Evolutionary conservation across 768 basidiomycete genomes (phyloP).

Genomic region (Collybia sp.): DNA sequence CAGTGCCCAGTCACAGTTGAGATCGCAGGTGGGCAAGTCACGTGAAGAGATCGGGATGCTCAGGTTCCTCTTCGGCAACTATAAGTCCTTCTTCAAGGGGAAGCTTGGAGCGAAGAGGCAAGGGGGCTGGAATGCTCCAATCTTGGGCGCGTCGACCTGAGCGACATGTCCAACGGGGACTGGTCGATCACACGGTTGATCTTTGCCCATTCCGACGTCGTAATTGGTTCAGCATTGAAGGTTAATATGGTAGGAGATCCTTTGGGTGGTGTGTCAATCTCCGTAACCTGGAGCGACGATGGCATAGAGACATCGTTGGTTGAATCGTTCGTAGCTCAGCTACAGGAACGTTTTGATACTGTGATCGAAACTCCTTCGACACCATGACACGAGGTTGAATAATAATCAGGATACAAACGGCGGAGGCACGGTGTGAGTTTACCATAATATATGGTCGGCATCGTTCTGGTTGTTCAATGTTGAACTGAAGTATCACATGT

Average conservation of each 20-base stretch:
- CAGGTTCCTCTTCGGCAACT: conserved; percentile 25
- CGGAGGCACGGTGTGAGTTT: no score
- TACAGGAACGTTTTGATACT: conserved; percentile 6
- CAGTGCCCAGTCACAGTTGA: no score
- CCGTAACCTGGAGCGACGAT: conserved; percentile 21
- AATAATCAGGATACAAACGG: no score
- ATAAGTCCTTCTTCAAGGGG: conserved; percentile 19
- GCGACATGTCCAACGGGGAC: not conserved
- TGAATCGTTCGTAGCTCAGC: conserved; percentile 15
- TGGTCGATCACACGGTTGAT: conserved; percentile 18
- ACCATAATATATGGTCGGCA: no score
- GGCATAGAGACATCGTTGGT: conserved; percentile 15
- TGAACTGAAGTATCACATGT: not conserved
- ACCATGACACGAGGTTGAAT: no score
- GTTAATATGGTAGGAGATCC: conserved; percentile 21
- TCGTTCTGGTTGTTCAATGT: no score
- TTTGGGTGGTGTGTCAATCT: conserved; percentile 17
- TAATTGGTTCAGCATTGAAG: conserved; percentile 22
- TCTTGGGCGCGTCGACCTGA: not conserved
- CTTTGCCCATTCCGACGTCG: conserved; percentile 24
- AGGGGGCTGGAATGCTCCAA: conserved; percentile 26
- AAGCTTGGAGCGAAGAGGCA: conserved; percentile 27
- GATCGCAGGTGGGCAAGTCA: conserved; percentile 11
- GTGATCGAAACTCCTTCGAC: not conserved
- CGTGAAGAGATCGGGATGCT: conserved; percentile 25